These are phyloP conservation scores for Eleusine coracana DNA, from an alignment of 176 grass and related monocot species.

Conservation along the genomic window DNA sequence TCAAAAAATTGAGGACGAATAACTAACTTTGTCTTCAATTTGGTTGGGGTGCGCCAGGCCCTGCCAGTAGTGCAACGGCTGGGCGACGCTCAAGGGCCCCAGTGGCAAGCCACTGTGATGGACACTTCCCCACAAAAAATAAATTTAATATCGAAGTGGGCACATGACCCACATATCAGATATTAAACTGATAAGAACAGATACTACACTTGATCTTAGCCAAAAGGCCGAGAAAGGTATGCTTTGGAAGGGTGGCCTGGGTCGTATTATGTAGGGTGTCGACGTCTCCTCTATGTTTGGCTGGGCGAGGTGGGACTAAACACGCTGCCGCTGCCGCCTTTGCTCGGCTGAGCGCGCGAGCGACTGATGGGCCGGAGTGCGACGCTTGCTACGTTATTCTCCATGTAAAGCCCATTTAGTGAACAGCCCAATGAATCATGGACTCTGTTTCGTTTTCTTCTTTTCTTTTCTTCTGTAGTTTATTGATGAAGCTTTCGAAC, in stretches of 20 bases:
- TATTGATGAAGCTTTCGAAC: too few relatives aligned
- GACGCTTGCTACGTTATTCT: not conserved
- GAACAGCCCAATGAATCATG: not conserved
- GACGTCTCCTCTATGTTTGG: too few relatives aligned
- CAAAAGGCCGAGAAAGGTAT: conserved; percentile 75
- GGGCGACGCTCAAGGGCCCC: too few relatives aligned
- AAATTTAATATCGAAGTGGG: too few relatives aligned
- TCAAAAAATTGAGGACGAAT: too few relatives aligned
- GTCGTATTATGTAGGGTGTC: not conserved
- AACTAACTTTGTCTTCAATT: too few relatives aligned
- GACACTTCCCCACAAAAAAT: too few relatives aligned
- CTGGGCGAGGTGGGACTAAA: not conserved
- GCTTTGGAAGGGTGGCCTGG: not conserved
- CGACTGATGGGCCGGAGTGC: not conserved
- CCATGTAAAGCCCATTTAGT: not conserved
- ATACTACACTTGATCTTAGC: conserved; percentile 82
- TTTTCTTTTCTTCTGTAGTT: too few relatives aligned
- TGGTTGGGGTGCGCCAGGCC: too few relatives aligned
- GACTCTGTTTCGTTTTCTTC: too few relatives aligned
- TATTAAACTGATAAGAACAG: conserved; percentile 85
- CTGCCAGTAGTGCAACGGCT: too few relatives aligned
- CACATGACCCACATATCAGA: conserved; percentile 45
- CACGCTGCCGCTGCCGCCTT: not conserved
- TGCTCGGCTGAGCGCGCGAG: not conserved
- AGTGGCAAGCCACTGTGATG: too few relatives aligned